These are phyloP conservation scores for Yarrowia deformans DNA, from an alignment of 805 yeast species.

Conservation along the genomic window DNA sequence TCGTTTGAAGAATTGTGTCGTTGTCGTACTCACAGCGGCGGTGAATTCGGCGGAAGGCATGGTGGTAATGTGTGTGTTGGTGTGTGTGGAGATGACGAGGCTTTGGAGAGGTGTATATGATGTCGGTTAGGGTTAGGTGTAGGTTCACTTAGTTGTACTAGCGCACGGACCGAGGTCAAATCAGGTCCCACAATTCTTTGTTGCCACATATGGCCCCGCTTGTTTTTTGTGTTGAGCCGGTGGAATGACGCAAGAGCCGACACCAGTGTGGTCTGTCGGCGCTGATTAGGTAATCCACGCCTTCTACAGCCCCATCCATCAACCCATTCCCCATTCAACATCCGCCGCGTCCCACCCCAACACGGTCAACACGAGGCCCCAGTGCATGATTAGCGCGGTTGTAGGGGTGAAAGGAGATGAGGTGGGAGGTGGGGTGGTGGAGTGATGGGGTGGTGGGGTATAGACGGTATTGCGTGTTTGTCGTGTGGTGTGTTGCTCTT, in stretches of 20 bases:
- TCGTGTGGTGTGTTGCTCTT: neutral
- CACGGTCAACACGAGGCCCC: neutral
- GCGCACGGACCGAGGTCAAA: conserved; percentile 1
- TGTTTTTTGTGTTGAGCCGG: neutral
- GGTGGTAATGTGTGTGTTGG: conserved; percentile 12
- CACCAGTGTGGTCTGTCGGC: too few relatives aligned
- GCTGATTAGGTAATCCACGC: too few relatives aligned
- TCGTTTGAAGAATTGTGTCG: neutral
- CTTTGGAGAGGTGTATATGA: conserved; percentile 3
- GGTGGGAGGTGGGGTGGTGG: neutral
- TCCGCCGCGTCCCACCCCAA: neutral
- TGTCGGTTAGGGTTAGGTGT: conserved; percentile 17
- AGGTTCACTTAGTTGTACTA: neutral
- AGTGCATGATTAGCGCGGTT: conserved; percentile 16
- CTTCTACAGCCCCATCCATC: too few relatives aligned
- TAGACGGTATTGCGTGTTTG: neutral
- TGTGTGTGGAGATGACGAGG: conserved; percentile 11
- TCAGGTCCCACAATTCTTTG: too few relatives aligned
- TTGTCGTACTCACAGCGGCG: conserved; percentile 47
- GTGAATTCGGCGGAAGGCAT: conserved; percentile 54
- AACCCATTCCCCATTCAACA: too few relatives aligned
- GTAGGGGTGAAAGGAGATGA: neutral
- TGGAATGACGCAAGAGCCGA: too few relatives aligned
- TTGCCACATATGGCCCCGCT: too few relatives aligned
- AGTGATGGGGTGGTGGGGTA: too few relatives aligned